These are phyloP conservation scores for Kwoniella dendrophila DNA, from an alignment of 768 basidiomycete species.

Conservation along the genomic window DNA sequence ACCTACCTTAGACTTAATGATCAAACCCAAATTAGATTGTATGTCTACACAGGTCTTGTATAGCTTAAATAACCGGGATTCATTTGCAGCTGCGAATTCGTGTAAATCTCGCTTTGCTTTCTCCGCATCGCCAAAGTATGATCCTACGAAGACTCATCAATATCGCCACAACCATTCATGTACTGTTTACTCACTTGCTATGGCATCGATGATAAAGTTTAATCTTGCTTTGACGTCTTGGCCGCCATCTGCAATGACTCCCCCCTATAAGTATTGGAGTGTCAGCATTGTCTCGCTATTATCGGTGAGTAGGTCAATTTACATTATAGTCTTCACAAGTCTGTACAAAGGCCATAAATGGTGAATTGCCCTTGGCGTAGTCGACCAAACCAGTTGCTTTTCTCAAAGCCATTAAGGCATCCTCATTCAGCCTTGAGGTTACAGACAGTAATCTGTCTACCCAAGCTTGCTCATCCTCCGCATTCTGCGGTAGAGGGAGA, in stretches of 20 bases:
- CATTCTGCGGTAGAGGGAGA: conserved; percentile 69
- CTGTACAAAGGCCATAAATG: conserved; percentile 70
- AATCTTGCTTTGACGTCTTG: conserved; percentile 65
- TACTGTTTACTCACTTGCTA: conserved; percentile 32
- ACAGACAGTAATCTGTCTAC: conserved; percentile 76
- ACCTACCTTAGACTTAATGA: conserved; percentile 73
- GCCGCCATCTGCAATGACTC: conserved; percentile 82
- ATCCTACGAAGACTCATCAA: conserved; percentile 10
- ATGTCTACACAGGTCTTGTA: conserved; percentile 79
- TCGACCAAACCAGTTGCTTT: conserved; percentile 67
- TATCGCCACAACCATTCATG: conserved; percentile 1
- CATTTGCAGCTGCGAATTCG: conserved; percentile 83
- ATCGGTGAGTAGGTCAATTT: conserved; percentile 49
- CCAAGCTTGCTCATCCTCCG: conserved; percentile 75
- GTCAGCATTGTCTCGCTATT: conserved; percentile 2
- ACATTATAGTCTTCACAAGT: conserved; percentile 83
- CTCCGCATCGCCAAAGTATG: conserved; percentile 66
- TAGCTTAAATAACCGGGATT: conserved; percentile 79
- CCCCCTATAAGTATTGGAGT: conserved; percentile 64
- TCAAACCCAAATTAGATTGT: conserved; percentile 75
- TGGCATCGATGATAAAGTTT: conserved; percentile 59
- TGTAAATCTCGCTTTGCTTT: conserved; percentile 78
- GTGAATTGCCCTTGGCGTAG: conserved; percentile 61
- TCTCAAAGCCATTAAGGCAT: conserved; percentile 64
- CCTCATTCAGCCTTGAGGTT: conserved; percentile 69